These are phyloP conservation scores for Botryotinia calthae DNA, from an alignment of 2,329 filamentous ascomycete genomes.

Conservation along the genomic window DNA sequence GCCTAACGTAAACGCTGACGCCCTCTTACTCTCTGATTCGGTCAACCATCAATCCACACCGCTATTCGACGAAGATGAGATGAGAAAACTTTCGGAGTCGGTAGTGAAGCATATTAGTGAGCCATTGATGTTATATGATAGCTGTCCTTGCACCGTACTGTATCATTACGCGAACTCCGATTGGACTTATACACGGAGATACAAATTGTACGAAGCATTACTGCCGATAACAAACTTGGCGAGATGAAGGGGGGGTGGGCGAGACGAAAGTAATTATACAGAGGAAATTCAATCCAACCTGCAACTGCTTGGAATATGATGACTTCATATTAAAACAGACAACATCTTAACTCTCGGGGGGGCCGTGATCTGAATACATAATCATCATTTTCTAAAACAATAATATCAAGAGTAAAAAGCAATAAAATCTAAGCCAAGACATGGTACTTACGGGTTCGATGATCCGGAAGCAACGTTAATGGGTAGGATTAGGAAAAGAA, in stretches of 20 bases:
- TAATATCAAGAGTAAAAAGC: slow-evolving; percentile 6
- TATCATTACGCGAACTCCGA: neutral
- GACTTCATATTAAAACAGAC: slow-evolving; percentile 7
- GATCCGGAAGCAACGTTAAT: slow-evolving; percentile 2
- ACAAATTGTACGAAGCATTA: neutral
- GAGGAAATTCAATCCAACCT: neutral
- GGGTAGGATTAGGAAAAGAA: neutral
- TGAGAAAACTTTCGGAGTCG: neutral
- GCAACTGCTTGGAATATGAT: neutral
- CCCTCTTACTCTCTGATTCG: slow-evolving; percentile 11
- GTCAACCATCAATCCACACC: slow-evolving; percentile 11
- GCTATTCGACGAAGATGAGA: slow-evolving; percentile 17
- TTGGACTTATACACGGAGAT: neutral
- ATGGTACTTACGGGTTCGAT: neutral
- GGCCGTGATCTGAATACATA: slow-evolving; percentile 4
- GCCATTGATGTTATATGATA: neutral
- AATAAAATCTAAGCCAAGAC: slow-evolving; percentile 10
- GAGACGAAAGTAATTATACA: neutral
- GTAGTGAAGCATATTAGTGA: slow-evolving; percentile 12
- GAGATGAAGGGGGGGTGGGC: slow-evolving; percentile 12
- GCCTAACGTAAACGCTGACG: slow-evolving; percentile 19
- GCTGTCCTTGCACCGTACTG: slow-evolving; percentile 4
- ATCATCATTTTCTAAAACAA: neutral
- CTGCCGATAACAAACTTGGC: neutral
- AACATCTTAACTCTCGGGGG: neutral